These are phyloP conservation scores for Russula compacta DNA, from an alignment of 768 basidiomycete species.

Conservation along the genomic window DNA sequence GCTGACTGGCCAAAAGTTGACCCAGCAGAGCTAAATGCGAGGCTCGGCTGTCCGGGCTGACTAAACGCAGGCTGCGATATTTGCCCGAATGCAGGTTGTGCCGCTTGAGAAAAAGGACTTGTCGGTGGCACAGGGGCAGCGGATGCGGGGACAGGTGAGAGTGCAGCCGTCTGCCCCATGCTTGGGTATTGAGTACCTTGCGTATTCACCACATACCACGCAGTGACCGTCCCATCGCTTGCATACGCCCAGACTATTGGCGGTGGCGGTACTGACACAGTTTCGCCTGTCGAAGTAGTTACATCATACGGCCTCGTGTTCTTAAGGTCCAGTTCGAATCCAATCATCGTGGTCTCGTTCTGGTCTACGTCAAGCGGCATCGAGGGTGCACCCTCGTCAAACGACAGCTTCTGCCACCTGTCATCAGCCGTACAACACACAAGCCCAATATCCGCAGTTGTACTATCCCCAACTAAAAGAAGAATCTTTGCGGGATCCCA, in stretches of 20 bases:
- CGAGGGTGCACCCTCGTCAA: constrained; percentile 44
- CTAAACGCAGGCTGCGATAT: constrained; percentile 22
- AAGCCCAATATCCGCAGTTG: constrained; percentile 42
- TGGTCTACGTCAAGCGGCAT: constrained; percentile 60
- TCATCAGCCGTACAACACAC: constrained; percentile 32
- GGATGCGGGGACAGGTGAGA: constrained; percentile 3
- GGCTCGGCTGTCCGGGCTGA: neutral
- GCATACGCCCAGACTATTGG: constrained; percentile 70
- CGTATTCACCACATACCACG: constrained; percentile 58
- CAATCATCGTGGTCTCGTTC: constrained; percentile 62
- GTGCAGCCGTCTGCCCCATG: constrained; percentile 29
- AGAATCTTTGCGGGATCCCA: constrained; percentile 39
- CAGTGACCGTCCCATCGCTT: constrained; percentile 69
- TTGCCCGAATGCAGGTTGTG: constrained; percentile 21
- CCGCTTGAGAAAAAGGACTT: constrained; percentile 7
- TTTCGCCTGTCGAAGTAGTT: constrained; percentile 35
- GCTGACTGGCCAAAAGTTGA: constrained; percentile 19
- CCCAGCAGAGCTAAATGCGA: constrained; percentile 25
- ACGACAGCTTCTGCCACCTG: constrained; percentile 35
- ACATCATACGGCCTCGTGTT: constrained; percentile 32
- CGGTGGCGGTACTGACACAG: constrained; percentile 35
- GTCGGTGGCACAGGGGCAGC: neutral
- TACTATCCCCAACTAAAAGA: constrained; percentile 40
- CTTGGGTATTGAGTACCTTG: constrained; percentile 46
- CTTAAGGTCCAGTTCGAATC: constrained; percentile 59